Evolutionary conservation across 495 filamentous ascomycete species (phyloP), one percentile per base, ranked within the genome.

Genomic region (Oleoguttula mirabilis): DNA sequence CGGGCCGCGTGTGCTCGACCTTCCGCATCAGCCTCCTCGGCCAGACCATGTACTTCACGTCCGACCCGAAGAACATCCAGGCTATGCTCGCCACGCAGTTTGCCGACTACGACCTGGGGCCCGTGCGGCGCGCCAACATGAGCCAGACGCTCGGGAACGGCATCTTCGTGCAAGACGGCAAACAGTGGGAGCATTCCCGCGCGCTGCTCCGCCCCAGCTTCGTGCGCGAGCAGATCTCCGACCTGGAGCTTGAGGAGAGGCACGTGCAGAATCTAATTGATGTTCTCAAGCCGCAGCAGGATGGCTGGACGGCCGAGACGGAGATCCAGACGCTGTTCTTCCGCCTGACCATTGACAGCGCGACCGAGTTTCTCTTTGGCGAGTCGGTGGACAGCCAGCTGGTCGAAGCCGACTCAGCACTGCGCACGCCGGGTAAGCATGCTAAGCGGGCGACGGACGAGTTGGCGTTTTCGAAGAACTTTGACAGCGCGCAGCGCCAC

Each of bases 361-460:
- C 84, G 1, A 90, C 87, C 11, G 82, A 88, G 43, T 94, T 90
- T 56, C 63, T 95, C 24, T 70, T 94, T n/a, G 88, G 88, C 11
- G 64, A 77, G 35, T 75, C 76, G 38, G 75, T 84, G 11, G 69
- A 81, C 46, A 85, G 76, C 23, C 60, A 63, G 27, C 25, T 62
- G n/a, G 38, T 42, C 3, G 50, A 52, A 15, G 40, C 45, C 23
- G 32, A 32, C 17, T n/a, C n/a, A n/a, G 6, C 30, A 20, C 12
- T 14, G 25, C 10, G 21, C 19, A 12, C 22, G 15, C 23, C 28
- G 8, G 17, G 35, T 25, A 34, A 35, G 12, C 6, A 15, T 35
- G 16, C 32, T 15, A 19, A 10, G 16, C 7, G 16, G 8, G 32
- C 12, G 25, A 39, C 21, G n/a, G 46, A 56, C 23, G 46, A 46